Evolutionary conservation across 352 stramenopile species (phyloP), one percentile per base, ranked within the genome.

Genomic region (Phytophthora boehmeriae): DNA sequence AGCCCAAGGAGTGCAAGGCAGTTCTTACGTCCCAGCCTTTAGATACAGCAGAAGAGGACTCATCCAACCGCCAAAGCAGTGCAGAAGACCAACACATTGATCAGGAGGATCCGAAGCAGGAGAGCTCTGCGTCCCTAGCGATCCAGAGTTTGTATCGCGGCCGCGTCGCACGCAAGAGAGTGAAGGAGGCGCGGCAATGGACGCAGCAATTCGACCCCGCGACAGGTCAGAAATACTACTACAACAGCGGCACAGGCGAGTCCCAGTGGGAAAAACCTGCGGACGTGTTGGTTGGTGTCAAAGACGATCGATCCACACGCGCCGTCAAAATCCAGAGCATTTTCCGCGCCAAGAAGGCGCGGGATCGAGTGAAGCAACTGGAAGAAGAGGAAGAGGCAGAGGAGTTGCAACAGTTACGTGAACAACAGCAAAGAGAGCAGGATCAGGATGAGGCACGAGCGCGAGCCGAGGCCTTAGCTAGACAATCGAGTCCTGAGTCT

Each of bases 301-400:
- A 53, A 11, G 71, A 86, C 44, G 63, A 67, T 13, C 68, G 76
- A 35, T 74, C 66, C 17, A 59, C 64, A 14, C 61, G 73, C 17
- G 76, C 56, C 2, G 71, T 86, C 20, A 77, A 71, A 43, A 89
- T 91, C 51, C 79, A 89, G 63, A 88, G 76, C 32, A 66, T 63
- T 2, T 80, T 74, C 43, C 75, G 78, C 1, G 73, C 68, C 25
- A 87, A 78, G 45, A 68, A 71, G 30, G 67, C 71, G 10, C 56
- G 80, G 10, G 62, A 81, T 10, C 51, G 66, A 27, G 63, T 78
- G 27, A 73, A 75, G 23, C 38, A 71, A 30, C 50, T 76, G 0
- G 57, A 41, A 48, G 63, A 71, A 10, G 48, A 74, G 49, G 60
- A 74, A n/a, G 60, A 74, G 6, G 54, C 55, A 11, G 62, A 75